A percentile compares a stretch with the other conserved stretches of the same genome.
phyloP scores from a whole-genome alignment of 202 grass and related monocot species.

The Zoysia matrella region DNA sequence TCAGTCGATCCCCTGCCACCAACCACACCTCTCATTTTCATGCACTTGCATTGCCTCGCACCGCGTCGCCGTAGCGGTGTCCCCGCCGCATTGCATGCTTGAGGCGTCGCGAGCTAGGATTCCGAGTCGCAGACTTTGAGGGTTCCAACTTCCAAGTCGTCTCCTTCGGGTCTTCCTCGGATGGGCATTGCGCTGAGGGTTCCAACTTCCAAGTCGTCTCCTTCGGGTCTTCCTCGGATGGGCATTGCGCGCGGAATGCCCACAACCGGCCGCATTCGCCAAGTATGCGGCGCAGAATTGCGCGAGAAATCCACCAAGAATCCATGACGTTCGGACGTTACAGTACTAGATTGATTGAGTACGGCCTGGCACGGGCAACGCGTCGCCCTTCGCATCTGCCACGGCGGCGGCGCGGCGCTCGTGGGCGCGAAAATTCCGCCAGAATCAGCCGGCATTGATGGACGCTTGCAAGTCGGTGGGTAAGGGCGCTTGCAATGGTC shows the following conservation, averaged over 20 bases:
- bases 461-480: neutral
- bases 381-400: slow-evolving; percentile 7
- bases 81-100: slow-evolving; percentile 31
- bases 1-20: neutral
- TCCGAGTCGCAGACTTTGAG: neutral
- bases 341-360: neutral
- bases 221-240: no score
- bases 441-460: slow-evolving; percentile 41
- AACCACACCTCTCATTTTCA: neutral
- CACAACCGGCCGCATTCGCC: no score
- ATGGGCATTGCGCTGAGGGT: no score
- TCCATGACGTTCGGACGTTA: neutral
- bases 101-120: neutral
- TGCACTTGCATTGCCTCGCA: neutral
- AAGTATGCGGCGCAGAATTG: neutral
- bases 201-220: no score
- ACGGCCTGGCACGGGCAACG: neutral
- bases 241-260: no score
- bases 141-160: neutral
- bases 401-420: slow-evolving; percentile 17
- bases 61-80: slow-evolving; percentile 23
- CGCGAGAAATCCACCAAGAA: slow-evolving; percentile 17
- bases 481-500: no score
- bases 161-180: no score
- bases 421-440: neutral